A percentile compares a stretch with the other conserved stretches of the same genome.
Evolutionary conservation across 2,329 filamentous ascomycete genomes (phyloP).

Genomic region (Xylariales sp.): DNA sequence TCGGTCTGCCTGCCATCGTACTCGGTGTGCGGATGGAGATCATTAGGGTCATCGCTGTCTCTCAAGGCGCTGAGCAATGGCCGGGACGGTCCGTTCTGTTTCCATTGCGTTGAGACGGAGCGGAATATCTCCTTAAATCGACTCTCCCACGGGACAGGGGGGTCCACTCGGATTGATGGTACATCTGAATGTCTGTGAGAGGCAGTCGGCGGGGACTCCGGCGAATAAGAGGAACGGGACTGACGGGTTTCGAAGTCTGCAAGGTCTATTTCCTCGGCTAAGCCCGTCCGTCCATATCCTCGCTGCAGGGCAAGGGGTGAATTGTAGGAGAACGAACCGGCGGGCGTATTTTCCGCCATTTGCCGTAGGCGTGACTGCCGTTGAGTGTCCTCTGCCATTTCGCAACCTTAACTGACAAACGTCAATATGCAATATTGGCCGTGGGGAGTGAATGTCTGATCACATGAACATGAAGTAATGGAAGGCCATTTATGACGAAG

Average conservation of each 20-base stretch:
- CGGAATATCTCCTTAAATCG: constrained; percentile 4
- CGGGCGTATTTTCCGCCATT: not conserved
- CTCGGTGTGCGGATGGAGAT: not conserved
- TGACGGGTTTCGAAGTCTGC: not conserved
- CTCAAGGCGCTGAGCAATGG: not conserved
- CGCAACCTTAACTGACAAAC: no score
- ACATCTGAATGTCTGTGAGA: not conserved
- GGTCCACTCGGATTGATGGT: not conserved
- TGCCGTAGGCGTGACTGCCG: not conserved
- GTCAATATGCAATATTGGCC: no score
- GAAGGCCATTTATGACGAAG: no score
- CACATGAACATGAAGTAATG: no score
- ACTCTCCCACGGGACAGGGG: not conserved
- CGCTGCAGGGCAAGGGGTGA: not conserved
- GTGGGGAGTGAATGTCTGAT: no score
- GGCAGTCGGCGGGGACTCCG: not conserved
- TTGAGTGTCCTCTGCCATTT: not conserved
- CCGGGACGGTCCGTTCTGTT: not conserved
- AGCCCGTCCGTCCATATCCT: not conserved
- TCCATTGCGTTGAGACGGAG: not conserved
- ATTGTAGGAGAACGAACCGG: not conserved
- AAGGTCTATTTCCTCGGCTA: constrained; percentile 4
- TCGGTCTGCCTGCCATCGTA: not conserved
- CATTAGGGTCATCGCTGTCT: no score
- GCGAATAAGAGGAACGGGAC: not conserved